phyloP scores from a whole-genome alignment of 148 eudicot species.

The Dianthus caryophyllus region DNA sequence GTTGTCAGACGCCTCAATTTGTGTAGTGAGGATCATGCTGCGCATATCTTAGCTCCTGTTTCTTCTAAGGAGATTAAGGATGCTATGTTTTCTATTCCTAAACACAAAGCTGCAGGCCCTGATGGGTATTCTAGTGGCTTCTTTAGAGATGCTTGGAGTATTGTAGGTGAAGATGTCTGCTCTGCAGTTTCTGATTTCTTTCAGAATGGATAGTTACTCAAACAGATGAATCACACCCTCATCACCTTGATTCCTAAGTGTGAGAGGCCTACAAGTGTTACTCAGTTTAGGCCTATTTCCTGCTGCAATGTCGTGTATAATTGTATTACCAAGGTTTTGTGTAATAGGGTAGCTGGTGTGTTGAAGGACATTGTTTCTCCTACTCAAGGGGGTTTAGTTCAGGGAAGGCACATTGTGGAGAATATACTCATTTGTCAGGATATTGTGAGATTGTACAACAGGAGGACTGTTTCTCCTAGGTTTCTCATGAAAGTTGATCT shows the following conservation, averaged over 20 bases:
- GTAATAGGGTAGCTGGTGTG: background rate
- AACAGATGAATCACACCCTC: no score
- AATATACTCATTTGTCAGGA: no score
- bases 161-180: background rate
- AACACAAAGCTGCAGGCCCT: background rate
- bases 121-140: background rate
- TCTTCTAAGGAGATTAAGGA: background rate
- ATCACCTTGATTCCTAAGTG: no score
- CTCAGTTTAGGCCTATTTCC: no score
- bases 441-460: background rate
- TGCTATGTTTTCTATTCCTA: background rate
- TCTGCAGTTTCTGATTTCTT: background rate
- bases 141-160: background rate
- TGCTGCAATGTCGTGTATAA: no score
- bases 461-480: background rate
- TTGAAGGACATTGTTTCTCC: no score
- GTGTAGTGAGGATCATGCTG: background rate
- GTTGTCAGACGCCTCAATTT: no score
- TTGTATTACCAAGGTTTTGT: no score
- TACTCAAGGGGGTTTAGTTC: no score
- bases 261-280: no score
- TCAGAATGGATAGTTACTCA: background rate
- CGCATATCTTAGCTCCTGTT: background rate
- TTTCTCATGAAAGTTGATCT: background rate
- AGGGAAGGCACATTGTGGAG: no score